Conservation (phyloP, 1,139 yeast genomes). For the Protomyces arabidopsidicola region DNA sequence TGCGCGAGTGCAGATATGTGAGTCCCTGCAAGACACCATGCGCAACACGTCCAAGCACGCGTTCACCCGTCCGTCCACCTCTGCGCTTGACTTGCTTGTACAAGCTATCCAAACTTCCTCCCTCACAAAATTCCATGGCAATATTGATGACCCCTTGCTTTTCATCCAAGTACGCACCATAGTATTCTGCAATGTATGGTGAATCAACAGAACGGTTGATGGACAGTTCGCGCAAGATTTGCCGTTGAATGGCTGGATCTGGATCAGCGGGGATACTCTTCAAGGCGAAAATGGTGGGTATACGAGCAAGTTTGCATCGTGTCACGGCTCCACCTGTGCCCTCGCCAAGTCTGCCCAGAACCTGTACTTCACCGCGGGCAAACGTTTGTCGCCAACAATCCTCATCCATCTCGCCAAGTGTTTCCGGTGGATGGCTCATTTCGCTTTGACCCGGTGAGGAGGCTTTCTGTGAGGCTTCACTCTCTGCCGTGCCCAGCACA, state of each 20-base stretch:
- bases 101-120: constrained; percentile 85
- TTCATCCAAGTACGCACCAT: constrained; percentile 72
- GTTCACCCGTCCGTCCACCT: constrained; percentile 56
- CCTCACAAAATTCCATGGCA: constrained; percentile 99
- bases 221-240: constrained; percentile 78
- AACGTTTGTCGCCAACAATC: constrained; percentile 72
- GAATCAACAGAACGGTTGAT: constrained; percentile 82
- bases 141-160: constrained; percentile 68
- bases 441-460: neutral
- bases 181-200: constrained; percentile 80
- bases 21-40: constrained; percentile 77
- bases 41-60: constrained; percentile 68
- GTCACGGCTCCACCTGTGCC: constrained; percentile 92
- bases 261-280: constrained; percentile 37
- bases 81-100: constrained; percentile 43
- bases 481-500: constrained; percentile 2
- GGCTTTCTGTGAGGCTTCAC: neutral
- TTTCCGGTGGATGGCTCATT: neutral
- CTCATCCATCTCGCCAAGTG: constrained; percentile 57
- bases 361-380: constrained; percentile 54
- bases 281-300: constrained; percentile 63
- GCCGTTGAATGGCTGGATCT: constrained; percentile 64
- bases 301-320: constrained; percentile 56
- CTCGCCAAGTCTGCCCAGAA: constrained; percentile 73
- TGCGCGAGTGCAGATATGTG: constrained; percentile 67